These are phyloP conservation scores for Helenozyma rhizophorensis DNA, from an alignment of 805 yeast genomes.

Conservation along the genomic window DNA sequence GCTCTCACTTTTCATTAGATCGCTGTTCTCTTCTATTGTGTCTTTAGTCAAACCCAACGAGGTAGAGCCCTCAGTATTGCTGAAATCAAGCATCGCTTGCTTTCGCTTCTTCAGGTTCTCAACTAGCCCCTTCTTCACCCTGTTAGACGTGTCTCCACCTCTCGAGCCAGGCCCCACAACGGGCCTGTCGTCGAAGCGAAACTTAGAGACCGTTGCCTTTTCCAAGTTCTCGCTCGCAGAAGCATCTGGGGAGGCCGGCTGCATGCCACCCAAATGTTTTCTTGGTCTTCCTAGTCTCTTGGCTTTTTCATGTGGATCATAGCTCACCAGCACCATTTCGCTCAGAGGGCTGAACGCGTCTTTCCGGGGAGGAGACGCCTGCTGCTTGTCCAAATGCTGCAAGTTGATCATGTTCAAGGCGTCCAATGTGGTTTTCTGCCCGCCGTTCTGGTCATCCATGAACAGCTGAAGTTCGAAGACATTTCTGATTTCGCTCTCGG, in stretches of 20 bases:
- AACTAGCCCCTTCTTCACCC: background rate
- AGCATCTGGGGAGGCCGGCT: constrained; percentile 14
- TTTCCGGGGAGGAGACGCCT: background rate
- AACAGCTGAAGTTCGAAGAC: constrained; percentile 3
- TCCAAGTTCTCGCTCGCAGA: constrained; percentile 9
- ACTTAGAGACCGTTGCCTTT: constrained; percentile 18
- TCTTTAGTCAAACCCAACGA: background rate
- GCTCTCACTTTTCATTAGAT: constrained; percentile 1
- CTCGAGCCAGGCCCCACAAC: background rate
- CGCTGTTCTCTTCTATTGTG: too few relatives aligned
- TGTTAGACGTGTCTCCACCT: background rate
- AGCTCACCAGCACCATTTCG: constrained; percentile 19
- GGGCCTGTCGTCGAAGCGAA: constrained; percentile 16
- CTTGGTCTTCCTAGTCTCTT: constrained; percentile 36
- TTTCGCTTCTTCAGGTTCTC: constrained; percentile 20
- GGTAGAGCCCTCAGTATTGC: constrained; percentile 3
- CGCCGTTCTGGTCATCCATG: constrained; percentile 4
- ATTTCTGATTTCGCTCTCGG: constrained; percentile 1
- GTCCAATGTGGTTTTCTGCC: constrained; percentile 13
- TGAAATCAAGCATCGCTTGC: constrained; percentile 12
- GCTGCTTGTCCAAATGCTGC: constrained; percentile 5
- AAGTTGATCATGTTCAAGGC: constrained; percentile 20
- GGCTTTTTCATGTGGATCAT: constrained; percentile 27
- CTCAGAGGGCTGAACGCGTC: background rate
- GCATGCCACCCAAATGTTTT: constrained; percentile 18